phyloP scores from a whole-genome alignment of 2,329 filamentous ascomycete genomes.

The Pseudogymnoascus destructans region DNA sequence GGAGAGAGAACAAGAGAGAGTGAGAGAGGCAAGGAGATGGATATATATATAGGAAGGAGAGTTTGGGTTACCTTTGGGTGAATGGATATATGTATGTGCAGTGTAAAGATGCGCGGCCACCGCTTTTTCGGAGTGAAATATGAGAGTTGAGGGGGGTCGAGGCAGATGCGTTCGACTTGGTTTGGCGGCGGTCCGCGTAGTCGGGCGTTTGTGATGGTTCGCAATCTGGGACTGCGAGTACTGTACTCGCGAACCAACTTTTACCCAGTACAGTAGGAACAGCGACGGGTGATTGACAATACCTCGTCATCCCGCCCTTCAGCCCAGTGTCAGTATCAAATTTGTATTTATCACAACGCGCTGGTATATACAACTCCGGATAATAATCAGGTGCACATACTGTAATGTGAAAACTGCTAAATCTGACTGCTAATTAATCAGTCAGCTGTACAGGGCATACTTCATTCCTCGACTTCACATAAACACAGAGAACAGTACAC shows the following conservation, averaged over 20 bases:
- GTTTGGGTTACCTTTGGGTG: background rate
- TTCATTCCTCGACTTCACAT: background rate
- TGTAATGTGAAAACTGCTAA: background rate
- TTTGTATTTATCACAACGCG: background rate
- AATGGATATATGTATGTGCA: background rate
- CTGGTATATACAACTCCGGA: background rate
- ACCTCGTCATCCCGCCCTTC: conserved; percentile 1
- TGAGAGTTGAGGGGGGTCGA: background rate
- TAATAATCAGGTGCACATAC: background rate
- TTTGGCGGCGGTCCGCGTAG: background rate
- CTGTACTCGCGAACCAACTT: background rate
- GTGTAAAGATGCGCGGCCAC: background rate
- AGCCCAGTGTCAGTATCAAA: background rate
- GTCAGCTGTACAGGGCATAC: background rate
- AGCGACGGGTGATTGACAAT: background rate
- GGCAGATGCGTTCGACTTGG: background rate
- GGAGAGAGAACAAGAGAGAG: background rate
- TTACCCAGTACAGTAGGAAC: background rate
- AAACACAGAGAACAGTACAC: background rate
- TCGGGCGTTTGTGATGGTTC: background rate
- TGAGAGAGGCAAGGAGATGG: background rate
- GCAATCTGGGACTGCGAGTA: background rate
- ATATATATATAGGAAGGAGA: background rate
- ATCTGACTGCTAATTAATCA: background rate
- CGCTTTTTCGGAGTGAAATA: background rate